phyloP scores from a whole-genome alignment of 495 filamentous ascomycete genomes.

The Cercophora samala region DNA sequence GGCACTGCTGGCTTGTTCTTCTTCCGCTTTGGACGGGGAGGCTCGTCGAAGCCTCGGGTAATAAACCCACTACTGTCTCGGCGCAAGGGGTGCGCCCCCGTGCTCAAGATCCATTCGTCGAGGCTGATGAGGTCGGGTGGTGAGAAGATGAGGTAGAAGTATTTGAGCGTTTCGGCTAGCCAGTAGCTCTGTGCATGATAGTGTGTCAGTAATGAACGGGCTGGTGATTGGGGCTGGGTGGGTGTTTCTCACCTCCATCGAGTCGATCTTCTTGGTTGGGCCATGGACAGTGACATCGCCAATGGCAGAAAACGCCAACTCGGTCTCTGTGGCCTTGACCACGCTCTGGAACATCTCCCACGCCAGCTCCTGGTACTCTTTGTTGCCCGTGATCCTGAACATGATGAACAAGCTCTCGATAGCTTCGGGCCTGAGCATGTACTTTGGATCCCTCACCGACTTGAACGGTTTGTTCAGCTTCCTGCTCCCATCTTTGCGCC shows the following conservation, averaged over 20 bases:
- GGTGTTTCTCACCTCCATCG: slow-evolving; percentile 45
- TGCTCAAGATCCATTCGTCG: slow-evolving; percentile 79
- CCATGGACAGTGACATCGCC: slow-evolving; percentile 43
- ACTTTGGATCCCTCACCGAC: slow-evolving; percentile 31
- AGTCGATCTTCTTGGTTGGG: slow-evolving; percentile 42
- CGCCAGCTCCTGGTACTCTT: slow-evolving; percentile 60
- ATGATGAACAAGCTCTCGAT: slow-evolving; percentile 72
- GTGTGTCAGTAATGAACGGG: neutral
- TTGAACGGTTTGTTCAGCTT: slow-evolving; percentile 57
- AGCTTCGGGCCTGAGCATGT: slow-evolving; percentile 59
- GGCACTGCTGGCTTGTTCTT: neutral
- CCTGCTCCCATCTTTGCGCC: slow-evolving; percentile 21
- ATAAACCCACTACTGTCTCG: slow-evolving; percentile 14
- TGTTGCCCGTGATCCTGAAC: slow-evolving; percentile 70
- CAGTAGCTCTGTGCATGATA: slow-evolving; percentile 39
- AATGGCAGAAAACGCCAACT: slow-evolving; percentile 57
- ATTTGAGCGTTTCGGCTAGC: slow-evolving; percentile 50
- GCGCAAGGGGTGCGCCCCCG: slow-evolving; percentile 74
- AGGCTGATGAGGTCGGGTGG: slow-evolving; percentile 66
- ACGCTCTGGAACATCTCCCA: slow-evolving; percentile 76
- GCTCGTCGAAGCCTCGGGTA: neutral
- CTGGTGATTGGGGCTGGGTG: neutral
- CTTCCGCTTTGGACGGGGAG: neutral
- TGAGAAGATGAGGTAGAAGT: slow-evolving; percentile 76
- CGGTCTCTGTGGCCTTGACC: slow-evolving; percentile 56